Evolutionary conservation across 495 filamentous ascomycete genomes (phyloP), one percentile per base, ranked within the genome.

Genomic region (Astrocystis sublimbata): DNA sequence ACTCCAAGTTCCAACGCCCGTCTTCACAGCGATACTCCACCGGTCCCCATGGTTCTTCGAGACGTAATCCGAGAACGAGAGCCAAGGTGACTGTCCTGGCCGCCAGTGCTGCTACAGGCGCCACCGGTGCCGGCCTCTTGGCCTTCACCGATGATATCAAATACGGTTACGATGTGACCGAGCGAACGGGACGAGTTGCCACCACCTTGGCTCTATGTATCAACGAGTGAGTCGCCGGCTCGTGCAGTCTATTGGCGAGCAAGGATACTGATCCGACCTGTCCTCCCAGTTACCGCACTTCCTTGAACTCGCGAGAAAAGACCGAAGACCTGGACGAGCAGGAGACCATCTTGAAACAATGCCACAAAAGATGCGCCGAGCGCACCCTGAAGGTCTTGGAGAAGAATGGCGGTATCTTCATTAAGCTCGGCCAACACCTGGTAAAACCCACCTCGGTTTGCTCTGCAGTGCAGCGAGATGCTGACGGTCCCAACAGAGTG

Each of bases 361-460:
- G 94, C 71, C 94, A 99, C 77, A 88, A 93, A 73, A 85, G 94
- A 69, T 99, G 94, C 76, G 96, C 94, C 12, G 68, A 75, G 52
- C 86, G 94, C 57, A 97, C 94, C 10, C 78, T 98, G 17, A 80
- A 81, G 36, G 92, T 94, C 0, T 77, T 99, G 28, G 93, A 99
- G 79, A 89, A 88, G 77, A 98, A 96, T 76, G 94, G 94, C 38
- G 96, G 93, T 6, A 92, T 99, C 67, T 99, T 98, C 67, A 98
- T 99, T 69, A 99, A 99, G 74, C 76, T 99, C 26, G 94, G 94
- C 23, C 94, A 99, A 65, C 94, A 99, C 78, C 75, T 99, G 74
- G 84, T 86, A 78, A 58, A 69, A 61, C n/a, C n/a, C 30, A 24
- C 1, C 46, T 6, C 42, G n/a, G 42, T 23, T 10, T 21, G 13